Base-by-base conservation (phyloP, 164 flowering plant species). In the Berberis thunbergii region DNA sequence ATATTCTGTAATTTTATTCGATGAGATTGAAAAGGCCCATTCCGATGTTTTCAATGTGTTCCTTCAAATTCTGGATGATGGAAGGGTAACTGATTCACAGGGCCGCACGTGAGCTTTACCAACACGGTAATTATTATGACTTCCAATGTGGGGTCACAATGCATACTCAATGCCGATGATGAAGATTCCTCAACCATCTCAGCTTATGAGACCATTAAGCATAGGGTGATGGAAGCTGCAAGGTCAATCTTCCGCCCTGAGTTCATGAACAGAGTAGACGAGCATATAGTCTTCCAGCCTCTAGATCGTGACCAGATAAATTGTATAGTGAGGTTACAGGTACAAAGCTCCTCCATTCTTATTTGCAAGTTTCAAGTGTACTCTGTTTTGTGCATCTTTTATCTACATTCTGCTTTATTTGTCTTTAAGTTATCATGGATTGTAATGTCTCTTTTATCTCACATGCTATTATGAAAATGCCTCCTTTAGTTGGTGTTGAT, bases 11-110 rank as follows among this genome's bases (percentile, higher is more conserved):
- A 83, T 95, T 54, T 73, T 91, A 64, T 95, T 91, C 74, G 99
- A 95, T 74, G 97, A 95, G 77, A 95, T 95, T 59, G 99, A 94
- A 64, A 94, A 94, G 67, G 99, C 99, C 13, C 99, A 94, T 70
- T 61, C 86, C 41, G 99, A 94, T 69, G 97, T 95, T 60, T 95
- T 95, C 64, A 95, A 91, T 61, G 87, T 95, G 40, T 91, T 95
- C 65, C 97, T 95, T 71, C 99, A 95, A 74, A 95, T 95, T 57
- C 67, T 95, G 52, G 99, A 95, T 72, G 99, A 95, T 79, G 99
- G 98, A 4, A 79, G 97, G 64, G 97, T 95, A 50, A 95, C 99
- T 0, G 99, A 95, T 67, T 91, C 97, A 2, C 96, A 95, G 61
- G 99, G 99, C 38, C 97, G 99, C 10, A 91, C 89, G 89, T 95